Percentiles rank a stretch among this genome's conserved stretches.
These are phyloP conservation scores for Noccaea caerulescens DNA, from an alignment of 345 rosid species.

Conservation along the genomic window DNA sequence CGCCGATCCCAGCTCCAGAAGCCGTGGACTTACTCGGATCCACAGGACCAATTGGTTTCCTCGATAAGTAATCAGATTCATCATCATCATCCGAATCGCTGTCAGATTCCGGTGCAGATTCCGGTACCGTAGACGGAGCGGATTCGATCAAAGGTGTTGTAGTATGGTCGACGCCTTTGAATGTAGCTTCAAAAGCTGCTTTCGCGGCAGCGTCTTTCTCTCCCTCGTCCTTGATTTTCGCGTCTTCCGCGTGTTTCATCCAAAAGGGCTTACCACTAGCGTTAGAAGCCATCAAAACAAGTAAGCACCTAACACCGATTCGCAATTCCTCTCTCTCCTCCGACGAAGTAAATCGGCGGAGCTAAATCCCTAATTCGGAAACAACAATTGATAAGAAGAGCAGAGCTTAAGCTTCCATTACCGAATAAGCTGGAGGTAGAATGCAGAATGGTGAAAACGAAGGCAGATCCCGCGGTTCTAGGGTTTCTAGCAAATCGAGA, in stretches of 20 bases:
- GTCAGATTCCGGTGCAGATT: constrained; percentile 58
- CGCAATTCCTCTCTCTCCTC: background rate
- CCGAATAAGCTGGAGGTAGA: background rate
- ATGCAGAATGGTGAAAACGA: constrained; percentile 24
- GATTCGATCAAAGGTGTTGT: constrained; percentile 51
- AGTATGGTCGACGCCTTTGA: constrained; percentile 59
- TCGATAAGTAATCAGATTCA: constrained; percentile 62
- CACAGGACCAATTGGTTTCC: constrained; percentile 86
- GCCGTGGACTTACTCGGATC: constrained; percentile 88
- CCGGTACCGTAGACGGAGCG: constrained; percentile 50
- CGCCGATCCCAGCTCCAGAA: constrained; percentile 89
- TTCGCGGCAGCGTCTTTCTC: constrained; percentile 94
- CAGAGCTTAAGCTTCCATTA: constrained; percentile 36
- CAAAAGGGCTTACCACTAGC: constrained; percentile 69
- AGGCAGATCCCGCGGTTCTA: constrained; percentile 18
- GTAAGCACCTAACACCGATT: background rate
- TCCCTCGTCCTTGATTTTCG: constrained; percentile 84
- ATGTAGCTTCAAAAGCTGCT: constrained; percentile 97
- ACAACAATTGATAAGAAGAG: background rate
- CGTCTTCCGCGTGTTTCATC: constrained; percentile 98
- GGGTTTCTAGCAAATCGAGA: constrained; percentile 40
- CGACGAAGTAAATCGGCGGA: background rate
- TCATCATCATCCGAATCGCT: constrained; percentile 67
- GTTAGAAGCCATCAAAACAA: constrained; percentile 51
- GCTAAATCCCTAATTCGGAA: constrained; percentile 7